phyloP scores from a whole-genome alignment of 805 yeast genomes.

The Debaryomyces maramus region DNA sequence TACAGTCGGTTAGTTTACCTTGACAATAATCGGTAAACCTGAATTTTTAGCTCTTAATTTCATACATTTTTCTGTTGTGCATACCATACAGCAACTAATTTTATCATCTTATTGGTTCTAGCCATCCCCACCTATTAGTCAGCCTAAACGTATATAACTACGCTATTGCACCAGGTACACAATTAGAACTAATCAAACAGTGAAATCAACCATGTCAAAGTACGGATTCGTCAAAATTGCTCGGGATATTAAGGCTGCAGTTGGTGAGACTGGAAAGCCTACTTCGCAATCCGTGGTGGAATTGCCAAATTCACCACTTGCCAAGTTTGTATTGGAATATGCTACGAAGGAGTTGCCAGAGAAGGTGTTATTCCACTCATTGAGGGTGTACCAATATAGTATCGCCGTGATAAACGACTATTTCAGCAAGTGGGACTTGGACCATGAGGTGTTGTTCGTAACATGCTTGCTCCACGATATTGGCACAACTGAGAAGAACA shows the following conservation, averaged over 20 bases:
- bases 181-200: too few species aligned
- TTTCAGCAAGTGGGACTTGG: conserved; percentile 32
- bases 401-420: conserved; percentile 31
- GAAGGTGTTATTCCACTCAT: conserved; percentile 27
- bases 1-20: too few species aligned
- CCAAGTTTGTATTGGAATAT: conserved; percentile 19
- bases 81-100: too few species aligned
- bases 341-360: conserved; percentile 22
- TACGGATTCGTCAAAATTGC: conserved; percentile 33
- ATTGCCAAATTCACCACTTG: conserved; percentile 21
- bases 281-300: conserved; percentile 18
- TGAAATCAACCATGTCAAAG: conserved; percentile 19
- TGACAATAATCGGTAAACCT: too few species aligned
- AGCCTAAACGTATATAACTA: too few species aligned
- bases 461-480: conserved; percentile 35
- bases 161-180: too few species aligned
- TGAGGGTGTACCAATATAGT: conserved; percentile 31
- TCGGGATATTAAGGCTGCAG: conserved; percentile 25
- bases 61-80: too few species aligned
- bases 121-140: too few species aligned
- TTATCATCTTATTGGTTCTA: too few species aligned
- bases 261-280: conserved; percentile 24
- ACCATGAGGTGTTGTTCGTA: conserved; percentile 26
- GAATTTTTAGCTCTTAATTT: too few species aligned
- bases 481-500: conserved; percentile 33